Percentiles rank a stretch among this genome's conserved stretches.
Evolutionary conservation across 164 flowering plant species (phyloP).

Genomic region (Tinospora cordifolia): DNA sequence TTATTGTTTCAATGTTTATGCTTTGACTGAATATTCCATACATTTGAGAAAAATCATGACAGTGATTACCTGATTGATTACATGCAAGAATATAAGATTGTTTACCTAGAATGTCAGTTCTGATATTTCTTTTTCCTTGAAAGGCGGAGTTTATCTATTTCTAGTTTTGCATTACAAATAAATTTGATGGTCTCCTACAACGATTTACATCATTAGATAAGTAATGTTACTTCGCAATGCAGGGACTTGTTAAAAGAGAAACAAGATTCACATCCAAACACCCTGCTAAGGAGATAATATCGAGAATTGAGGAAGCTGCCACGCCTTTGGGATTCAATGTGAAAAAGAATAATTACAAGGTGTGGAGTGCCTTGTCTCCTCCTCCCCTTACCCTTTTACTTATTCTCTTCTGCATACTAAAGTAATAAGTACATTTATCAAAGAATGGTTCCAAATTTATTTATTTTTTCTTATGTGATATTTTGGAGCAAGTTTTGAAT

Average conservation of each 20-base stretch:
- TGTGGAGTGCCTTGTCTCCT: constrained; percentile 9
- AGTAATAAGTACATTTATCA: no score
- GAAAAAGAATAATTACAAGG: constrained; percentile 88
- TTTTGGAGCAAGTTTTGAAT: not conserved
- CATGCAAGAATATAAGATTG: not conserved
- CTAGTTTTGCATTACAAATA: not conserved
- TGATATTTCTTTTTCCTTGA: not conserved
- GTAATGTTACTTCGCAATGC: constrained; percentile 6
- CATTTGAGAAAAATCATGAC: not conserved
- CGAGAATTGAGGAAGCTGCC: constrained; percentile 87
- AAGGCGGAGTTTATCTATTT: not conserved
- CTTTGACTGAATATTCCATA: not conserved
- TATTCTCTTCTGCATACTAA: not conserved
- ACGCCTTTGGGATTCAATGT: constrained; percentile 92
- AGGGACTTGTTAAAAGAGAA: constrained; percentile 89
- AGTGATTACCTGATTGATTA: not conserved
- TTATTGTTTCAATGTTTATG: not conserved
- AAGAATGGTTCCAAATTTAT: no score
- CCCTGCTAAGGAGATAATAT: constrained; percentile 75
- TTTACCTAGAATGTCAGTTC: not conserved
- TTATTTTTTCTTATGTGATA: no score
- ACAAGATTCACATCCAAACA: constrained; percentile 88
- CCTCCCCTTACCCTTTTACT: not conserved
- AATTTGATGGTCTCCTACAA: not conserved
- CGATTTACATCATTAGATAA: not conserved